A percentile compares a stretch with the other conserved stretches of the same genome.
Conservation (phyloP, 2,329 filamentous ascomycete genomes). For the Fulvia fulva region DNA sequence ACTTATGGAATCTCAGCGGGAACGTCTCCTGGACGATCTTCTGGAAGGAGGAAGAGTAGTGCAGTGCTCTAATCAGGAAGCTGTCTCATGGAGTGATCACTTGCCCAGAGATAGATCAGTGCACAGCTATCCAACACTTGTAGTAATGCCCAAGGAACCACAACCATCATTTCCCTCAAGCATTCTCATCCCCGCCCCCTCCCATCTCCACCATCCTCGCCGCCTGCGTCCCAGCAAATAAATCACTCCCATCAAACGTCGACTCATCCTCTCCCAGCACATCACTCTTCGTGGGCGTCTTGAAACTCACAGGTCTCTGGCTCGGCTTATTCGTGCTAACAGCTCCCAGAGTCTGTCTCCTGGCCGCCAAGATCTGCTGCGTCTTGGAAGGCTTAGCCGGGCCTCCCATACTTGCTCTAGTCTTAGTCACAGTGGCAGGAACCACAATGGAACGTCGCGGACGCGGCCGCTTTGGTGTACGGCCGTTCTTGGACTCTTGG, state of each 20-base stretch:
- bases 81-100: no score
- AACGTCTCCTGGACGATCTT: no score
- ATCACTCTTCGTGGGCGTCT: slow-evolving; percentile 24
- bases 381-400: slow-evolving; percentile 1
- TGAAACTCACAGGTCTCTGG: slow-evolving; percentile 12
- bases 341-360: slow-evolving; percentile 25
- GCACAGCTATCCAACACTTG: no score
- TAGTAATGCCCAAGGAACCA: no score
- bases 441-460: slow-evolving; percentile 15
- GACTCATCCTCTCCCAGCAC: slow-evolving; percentile 27
- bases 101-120: no score
- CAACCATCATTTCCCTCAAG: no score
- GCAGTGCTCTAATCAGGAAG: no score
- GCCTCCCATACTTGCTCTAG: slow-evolving; percentile 21
- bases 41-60: no score
- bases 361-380: slow-evolving; percentile 5
- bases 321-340: slow-evolving; percentile 28
- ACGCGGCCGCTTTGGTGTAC: slow-evolving; percentile 40
- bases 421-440: slow-evolving; percentile 23
- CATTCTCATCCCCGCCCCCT: background rate
- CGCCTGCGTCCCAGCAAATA: slow-evolving; percentile 37
- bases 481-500: slow-evolving; percentile 26
- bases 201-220: slow-evolving; percentile 8
- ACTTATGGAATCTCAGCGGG: no score
- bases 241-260: slow-evolving; percentile 38